Conservation (phyloP, 768 basidiomycete species). For the Panaeolus papilionaceus region DNA sequence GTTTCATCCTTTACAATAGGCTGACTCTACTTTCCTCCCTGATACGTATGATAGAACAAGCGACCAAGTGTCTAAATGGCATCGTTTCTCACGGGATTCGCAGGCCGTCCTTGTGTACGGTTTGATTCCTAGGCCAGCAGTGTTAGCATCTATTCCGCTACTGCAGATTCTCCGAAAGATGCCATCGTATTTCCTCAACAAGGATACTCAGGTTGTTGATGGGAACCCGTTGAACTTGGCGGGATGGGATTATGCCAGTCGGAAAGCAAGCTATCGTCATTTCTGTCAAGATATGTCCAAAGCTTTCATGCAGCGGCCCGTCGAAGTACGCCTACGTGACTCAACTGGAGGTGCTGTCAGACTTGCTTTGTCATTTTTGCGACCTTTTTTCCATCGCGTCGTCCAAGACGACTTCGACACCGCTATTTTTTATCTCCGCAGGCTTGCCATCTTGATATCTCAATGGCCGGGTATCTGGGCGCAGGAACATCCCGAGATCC, state of each 20-base stretch:
- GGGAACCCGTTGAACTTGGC: constrained; percentile 41
- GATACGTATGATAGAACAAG: constrained; percentile 49
- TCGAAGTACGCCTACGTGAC: constrained; percentile 65
- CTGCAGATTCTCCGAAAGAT: constrained; percentile 67
- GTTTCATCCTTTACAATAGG: background rate
- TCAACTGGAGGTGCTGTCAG: constrained; percentile 72
- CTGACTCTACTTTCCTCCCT: constrained; percentile 19
- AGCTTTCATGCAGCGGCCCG: constrained; percentile 59
- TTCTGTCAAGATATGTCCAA: constrained; percentile 77
- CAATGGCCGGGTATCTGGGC: constrained; percentile 77
- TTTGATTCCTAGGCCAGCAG: constrained; percentile 67
- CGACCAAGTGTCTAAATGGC: constrained; percentile 77
- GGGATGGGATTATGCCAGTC: constrained; percentile 62
- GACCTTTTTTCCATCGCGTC: constrained; percentile 69
- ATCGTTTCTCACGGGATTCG: constrained; percentile 74
- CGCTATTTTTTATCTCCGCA: constrained; percentile 42
- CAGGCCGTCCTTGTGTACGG: constrained; percentile 79
- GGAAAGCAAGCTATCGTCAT: constrained; percentile 66
- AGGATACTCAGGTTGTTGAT: constrained; percentile 33
- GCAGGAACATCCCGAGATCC: constrained; percentile 67
- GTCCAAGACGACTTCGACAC: constrained; percentile 44
- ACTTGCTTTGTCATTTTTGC: constrained; percentile 69
- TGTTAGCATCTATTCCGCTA: constrained; percentile 75
- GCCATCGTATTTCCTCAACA: constrained; percentile 70
- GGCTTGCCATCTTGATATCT: constrained; percentile 56